A percentile compares a stretch with the other conserved stretches of the same genome.
Evolutionary conservation across 306 rosid species (phyloP).

Genomic region (apple (Malus domestica)): ASM211411v1 NC_041793.1:3533501-3534000

Average conservation of each 20-base stretch:
- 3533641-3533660: background rate
- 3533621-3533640: conserved; percentile 65
- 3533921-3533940: conserved; percentile 41
- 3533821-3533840: conserved; percentile 97
- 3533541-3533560: conserved; percentile 96
- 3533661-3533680: background rate
- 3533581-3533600: conserved; percentile 82
- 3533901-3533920: conserved; percentile 43
- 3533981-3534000: conserved; percentile 30
- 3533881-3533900: conserved; percentile 55
- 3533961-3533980: conserved; percentile 28
- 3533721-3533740: background rate
- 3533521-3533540: conserved; percentile 77
- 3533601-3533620: conserved; percentile 90
- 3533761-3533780: conserved; percentile 4
- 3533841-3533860: conserved; percentile 88
- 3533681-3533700: background rate
- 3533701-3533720: background rate
- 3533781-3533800: conserved; percentile 25
- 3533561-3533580: conserved; percentile 96
- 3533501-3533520: conserved; percentile 27
- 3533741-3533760: background rate
- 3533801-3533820: conserved; percentile 98
- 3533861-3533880: conserved; percentile 85
- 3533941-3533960: conserved; percentile 44